Conservation (phyloP, 805 yeast species). For the Torulaspora maleeae region DNA sequence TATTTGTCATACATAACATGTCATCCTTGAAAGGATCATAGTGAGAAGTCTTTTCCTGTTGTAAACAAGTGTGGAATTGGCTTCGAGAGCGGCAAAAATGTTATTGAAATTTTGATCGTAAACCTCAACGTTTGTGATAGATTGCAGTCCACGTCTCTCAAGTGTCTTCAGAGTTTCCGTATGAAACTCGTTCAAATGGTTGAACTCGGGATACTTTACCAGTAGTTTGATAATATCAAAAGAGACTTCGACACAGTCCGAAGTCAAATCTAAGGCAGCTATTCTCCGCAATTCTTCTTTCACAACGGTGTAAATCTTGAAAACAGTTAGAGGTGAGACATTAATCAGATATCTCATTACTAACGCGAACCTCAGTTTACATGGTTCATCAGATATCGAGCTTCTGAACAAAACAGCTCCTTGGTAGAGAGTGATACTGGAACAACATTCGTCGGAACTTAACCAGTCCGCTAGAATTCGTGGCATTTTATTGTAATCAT, state of each 20-base stretch:
- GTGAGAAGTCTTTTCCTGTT: constrained; percentile 26
- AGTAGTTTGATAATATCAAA: constrained; percentile 31
- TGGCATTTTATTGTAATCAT: constrained; percentile 39
- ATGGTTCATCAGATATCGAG: constrained; percentile 36
- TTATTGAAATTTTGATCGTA: constrained; percentile 10
- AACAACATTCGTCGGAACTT: constrained; percentile 27
- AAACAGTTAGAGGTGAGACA: constrained; percentile 34
- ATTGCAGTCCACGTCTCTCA: constrained; percentile 22
- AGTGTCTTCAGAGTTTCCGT: constrained; percentile 22
- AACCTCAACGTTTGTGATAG: constrained; percentile 8
- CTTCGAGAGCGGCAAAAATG: constrained; percentile 13
- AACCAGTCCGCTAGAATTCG: constrained; percentile 34
- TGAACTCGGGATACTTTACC: constrained; percentile 34
- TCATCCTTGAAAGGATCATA: constrained; percentile 23
- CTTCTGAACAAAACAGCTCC: constrained; percentile 34
- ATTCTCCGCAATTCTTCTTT: constrained; percentile 32
- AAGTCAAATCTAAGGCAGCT: constrained; percentile 30
- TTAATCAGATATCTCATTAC: constrained; percentile 32
- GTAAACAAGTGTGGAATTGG: constrained; percentile 16
- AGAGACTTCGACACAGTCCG: constrained; percentile 35
- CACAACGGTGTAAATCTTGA: constrained; percentile 33
- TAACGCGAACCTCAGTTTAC: constrained; percentile 34
- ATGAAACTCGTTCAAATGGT: constrained; percentile 21
- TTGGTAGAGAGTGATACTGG: constrained; percentile 36
- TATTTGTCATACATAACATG: constrained; percentile 8